Conservation (phyloP, 1,139 yeast genomes). For the Neolecta irregularis region DNA sequence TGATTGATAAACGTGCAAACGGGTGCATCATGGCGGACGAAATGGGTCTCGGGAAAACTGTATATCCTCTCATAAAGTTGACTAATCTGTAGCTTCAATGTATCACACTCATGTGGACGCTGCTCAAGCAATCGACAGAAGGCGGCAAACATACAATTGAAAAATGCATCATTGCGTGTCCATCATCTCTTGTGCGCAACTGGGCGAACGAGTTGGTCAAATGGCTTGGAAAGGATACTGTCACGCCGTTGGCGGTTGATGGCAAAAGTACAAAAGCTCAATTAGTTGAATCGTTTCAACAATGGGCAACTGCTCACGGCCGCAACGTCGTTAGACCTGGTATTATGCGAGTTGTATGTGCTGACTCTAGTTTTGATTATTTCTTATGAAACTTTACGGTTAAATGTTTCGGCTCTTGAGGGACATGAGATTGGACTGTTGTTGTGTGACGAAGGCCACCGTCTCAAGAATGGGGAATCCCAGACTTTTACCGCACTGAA, state of each 20-base stretch:
- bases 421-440: slow-evolving; percentile 75
- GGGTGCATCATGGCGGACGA: slow-evolving; percentile 99
- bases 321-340: slow-evolving; percentile 64
- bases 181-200: slow-evolving; percentile 81
- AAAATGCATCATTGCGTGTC: slow-evolving; percentile 88
- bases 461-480: slow-evolving; percentile 88
- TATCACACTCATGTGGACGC: slow-evolving; percentile 83
- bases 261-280: slow-evolving; percentile 65
- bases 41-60: slow-evolving; percentile 93
- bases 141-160: slow-evolving; percentile 65
- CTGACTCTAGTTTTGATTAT: slow-evolving; percentile 48
- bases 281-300: slow-evolving; percentile 51
- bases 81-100: slow-evolving; percentile 44
- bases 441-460: slow-evolving; percentile 93
- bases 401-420: slow-evolving; percentile 64
- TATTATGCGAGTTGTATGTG: not conserved
- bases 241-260: slow-evolving; percentile 82
- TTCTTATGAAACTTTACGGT: slow-evolving; percentile 84
- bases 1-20: slow-evolving; percentile 69
- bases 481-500: slow-evolving; percentile 79
- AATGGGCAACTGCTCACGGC: slow-evolving; percentile 85
- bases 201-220: slow-evolving; percentile 96
- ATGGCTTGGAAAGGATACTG: slow-evolving; percentile 87
- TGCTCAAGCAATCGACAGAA: slow-evolving; percentile 76
- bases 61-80: not conserved